phyloP scores from a whole-genome alignment of 2,329 filamentous ascomycete species.

The Trichoderma sp. region DNA sequence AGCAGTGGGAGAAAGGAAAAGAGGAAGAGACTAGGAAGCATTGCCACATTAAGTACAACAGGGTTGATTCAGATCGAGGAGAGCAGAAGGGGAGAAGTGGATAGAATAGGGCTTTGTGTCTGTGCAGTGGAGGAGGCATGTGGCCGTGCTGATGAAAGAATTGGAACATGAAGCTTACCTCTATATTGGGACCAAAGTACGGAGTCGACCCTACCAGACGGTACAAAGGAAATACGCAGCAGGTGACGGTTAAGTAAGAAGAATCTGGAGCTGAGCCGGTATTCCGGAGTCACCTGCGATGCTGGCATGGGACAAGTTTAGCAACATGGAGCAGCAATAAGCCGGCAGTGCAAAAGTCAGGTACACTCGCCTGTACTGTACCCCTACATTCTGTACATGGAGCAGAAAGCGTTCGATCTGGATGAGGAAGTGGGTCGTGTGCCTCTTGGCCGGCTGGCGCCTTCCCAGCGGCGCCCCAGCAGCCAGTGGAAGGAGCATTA shows the following conservation, averaged over 20 bases:
- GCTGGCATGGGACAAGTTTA: not conserved
- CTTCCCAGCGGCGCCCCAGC: not conserved
- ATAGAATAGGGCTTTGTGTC: not conserved
- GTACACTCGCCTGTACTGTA: not conserved
- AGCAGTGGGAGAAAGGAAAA: not conserved
- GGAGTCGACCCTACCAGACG: not conserved
- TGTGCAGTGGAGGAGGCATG: not conserved
- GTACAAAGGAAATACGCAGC: not conserved
- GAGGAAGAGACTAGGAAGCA: not conserved
- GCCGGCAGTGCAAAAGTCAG: not conserved
- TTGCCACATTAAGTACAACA: not conserved
- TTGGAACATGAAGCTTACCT: not conserved
- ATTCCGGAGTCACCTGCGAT: not conserved
- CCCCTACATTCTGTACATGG: not conserved
- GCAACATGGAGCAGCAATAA: not conserved
- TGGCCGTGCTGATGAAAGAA: not conserved
- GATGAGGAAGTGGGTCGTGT: slow-evolving; percentile 19
- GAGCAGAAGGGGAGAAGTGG: not conserved
- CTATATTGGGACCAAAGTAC: not conserved
- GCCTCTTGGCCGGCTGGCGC: not conserved
- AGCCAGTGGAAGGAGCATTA: slow-evolving; percentile 7
- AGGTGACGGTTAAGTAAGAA: not conserved
- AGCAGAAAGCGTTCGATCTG: not conserved
- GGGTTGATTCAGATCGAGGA: not conserved
- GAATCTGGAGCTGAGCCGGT: not conserved